These are phyloP conservation scores for Tolypocladium cylindrosporum DNA, from an alignment of 2,329 filamentous ascomycete genomes.

Conservation along the genomic window DNA sequence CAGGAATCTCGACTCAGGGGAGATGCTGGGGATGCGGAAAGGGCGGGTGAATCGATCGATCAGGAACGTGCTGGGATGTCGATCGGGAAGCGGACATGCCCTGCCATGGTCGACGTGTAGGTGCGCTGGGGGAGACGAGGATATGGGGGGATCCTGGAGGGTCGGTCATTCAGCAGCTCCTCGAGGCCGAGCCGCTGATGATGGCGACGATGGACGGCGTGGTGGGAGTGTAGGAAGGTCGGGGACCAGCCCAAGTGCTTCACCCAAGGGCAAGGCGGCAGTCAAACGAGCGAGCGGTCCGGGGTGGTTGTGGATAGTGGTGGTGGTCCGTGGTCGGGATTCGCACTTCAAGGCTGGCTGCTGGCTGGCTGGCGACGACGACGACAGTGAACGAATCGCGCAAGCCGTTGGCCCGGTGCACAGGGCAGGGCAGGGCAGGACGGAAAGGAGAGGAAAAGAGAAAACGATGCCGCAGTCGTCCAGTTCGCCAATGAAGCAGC, in stretches of 20 bases:
- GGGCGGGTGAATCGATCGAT: not conserved
- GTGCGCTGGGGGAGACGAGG: not conserved
- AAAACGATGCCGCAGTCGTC: not conserved
- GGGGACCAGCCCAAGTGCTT: not conserved
- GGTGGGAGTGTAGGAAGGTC: not conserved
- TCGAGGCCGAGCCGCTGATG: not conserved
- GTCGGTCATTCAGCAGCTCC: not conserved
- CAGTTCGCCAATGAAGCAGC: not conserved
- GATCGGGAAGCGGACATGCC: slow-evolving; percentile 1
- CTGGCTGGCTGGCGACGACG: not conserved
- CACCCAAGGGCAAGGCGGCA: not conserved
- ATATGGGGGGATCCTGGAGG: not conserved
- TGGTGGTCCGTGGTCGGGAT: not conserved
- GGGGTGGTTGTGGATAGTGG: not conserved
- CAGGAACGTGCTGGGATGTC: not conserved
- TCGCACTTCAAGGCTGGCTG: not conserved
- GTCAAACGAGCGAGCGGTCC: not conserved
- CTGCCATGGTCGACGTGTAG: slow-evolving; percentile 3
- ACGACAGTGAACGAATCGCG: not conserved
- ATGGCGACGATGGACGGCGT: not conserved
- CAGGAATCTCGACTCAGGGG: not conserved
- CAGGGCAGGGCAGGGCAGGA: not conserved
- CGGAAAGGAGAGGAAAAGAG: not conserved
- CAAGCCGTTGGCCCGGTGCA: not conserved
- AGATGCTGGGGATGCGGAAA: not conserved